Conservation (phyloP, 1,284 basidiomycete species). For the Pterulicium gracile region DNA sequence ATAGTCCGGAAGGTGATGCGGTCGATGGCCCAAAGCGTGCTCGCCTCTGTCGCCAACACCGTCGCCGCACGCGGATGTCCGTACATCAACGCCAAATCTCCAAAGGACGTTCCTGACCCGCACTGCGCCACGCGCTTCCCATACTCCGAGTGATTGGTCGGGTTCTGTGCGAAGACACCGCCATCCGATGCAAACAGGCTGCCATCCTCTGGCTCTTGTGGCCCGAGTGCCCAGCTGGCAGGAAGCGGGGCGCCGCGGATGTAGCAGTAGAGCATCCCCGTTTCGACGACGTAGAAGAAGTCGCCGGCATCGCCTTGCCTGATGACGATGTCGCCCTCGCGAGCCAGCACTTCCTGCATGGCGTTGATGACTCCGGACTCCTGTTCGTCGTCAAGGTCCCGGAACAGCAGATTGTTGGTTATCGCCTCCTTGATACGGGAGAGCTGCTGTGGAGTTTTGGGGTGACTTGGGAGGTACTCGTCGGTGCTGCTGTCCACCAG, state of each 20-base stretch:
- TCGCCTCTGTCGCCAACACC: conserved; percentile 76
- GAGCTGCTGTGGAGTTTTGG: conserved; percentile 81
- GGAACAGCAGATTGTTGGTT: conserved; percentile 87
- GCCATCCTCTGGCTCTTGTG: conserved; percentile 21
- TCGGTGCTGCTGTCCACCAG: conserved; percentile 63
- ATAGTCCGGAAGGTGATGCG: conserved; percentile 99
- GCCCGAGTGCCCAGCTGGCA: conserved; percentile 38
- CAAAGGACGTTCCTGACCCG: conserved; percentile 82
- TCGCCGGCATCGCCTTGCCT: conserved; percentile 95
- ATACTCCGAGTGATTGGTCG: conserved; percentile 57
- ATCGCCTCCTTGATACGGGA: conserved; percentile 83
- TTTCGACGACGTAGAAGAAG: conserved; percentile 96
- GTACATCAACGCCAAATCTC: conserved; percentile 97
- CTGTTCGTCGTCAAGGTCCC: conserved; percentile 95
- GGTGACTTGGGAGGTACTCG: conserved; percentile 63
- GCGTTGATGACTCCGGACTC: conserved; percentile 87
- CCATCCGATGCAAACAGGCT: conserved; percentile 24
- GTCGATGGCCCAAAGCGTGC: conserved; percentile 91
- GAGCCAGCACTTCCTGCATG: conserved; percentile 84
- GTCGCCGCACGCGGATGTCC: conserved; percentile 93
- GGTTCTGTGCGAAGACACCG: conserved; percentile 44
- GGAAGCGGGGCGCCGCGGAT: conserved; percentile 62
- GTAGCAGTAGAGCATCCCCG: conserved; percentile 81
- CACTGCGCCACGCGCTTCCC: conserved; percentile 83
- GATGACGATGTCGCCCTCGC: conserved; percentile 78